These are phyloP conservation scores for Talaromyces funiculosus DNA, from an alignment of 2,329 filamentous ascomycete genomes.

Conservation along the genomic window DNA sequence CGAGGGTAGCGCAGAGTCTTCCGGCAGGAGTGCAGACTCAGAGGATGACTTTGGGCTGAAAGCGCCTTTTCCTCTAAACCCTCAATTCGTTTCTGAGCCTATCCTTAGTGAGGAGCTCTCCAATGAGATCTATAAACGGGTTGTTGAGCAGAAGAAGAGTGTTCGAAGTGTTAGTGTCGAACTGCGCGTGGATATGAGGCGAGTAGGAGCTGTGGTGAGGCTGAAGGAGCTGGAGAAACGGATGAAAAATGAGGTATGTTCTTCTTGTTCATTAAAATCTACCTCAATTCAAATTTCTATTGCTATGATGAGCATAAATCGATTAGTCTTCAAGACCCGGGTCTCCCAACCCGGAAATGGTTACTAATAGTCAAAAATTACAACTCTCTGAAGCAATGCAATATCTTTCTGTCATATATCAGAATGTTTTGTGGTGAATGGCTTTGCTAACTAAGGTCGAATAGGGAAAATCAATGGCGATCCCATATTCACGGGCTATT, in stretches of 20 bases:
- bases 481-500: constrained; percentile 70
- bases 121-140: constrained; percentile 66
- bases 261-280: constrained; percentile 1
- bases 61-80: constrained; percentile 70
- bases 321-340: constrained; percentile 99
- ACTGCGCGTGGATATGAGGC: constrained; percentile 71
- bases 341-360: constrained; percentile 45
- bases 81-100: constrained; percentile 61
- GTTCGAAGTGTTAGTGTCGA: constrained; percentile 72
- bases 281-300: not conserved
- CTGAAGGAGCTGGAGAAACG: constrained; percentile 80
- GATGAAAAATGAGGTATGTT: constrained; percentile 68
- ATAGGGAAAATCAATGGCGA: constrained; percentile 73
- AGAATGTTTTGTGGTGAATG: not conserved
- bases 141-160: constrained; percentile 60
- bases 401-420: constrained; percentile 1
- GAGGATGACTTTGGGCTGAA: constrained; percentile 9
- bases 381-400: constrained; percentile 61
- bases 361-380: constrained; percentile 60
- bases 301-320: constrained; percentile 66
- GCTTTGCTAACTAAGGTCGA: constrained; percentile 12
- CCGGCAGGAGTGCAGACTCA: not conserved
- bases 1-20: constrained; percentile 1
- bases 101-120: constrained; percentile 69
- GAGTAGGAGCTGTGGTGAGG: constrained; percentile 78